phyloP scores from a whole-genome alignment of 805 yeast species.

The Candida hungchunana region DNA sequence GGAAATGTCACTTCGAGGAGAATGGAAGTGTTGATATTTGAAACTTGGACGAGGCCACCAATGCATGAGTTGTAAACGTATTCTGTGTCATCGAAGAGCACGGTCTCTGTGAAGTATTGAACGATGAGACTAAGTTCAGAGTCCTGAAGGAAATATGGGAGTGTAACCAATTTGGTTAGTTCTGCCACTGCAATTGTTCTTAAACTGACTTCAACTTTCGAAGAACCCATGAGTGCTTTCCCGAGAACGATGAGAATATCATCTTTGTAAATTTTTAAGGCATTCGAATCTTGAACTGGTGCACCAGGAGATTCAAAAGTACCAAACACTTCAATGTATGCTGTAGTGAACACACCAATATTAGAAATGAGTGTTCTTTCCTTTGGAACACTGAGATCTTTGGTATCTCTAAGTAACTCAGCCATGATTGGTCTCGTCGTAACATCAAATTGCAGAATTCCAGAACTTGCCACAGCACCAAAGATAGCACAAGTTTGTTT shows the following conservation, averaged over 20 bases:
- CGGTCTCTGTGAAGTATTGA: constrained; percentile 59
- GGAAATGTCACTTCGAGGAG: constrained; percentile 52
- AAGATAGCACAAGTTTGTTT: constrained; percentile 63
- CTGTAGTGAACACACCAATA: constrained; percentile 52
- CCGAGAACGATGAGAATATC: constrained; percentile 63
- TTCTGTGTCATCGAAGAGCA: constrained; percentile 47
- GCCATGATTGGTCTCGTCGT: constrained; percentile 46
- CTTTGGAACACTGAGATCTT: constrained; percentile 44
- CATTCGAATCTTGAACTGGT: constrained; percentile 7
- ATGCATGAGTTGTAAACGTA: constrained; percentile 50
- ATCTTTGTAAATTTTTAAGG: constrained; percentile 41
- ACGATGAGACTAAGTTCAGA: constrained; percentile 61
- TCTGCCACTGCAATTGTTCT: constrained; percentile 64
- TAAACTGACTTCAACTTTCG: constrained; percentile 65
- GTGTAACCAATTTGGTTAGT: constrained; percentile 49
- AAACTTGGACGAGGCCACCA: constrained; percentile 46
- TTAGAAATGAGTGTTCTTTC: constrained; percentile 59
- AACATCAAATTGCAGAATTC: constrained; percentile 41
- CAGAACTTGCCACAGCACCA: constrained; percentile 49
- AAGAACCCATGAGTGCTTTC: constrained; percentile 62
- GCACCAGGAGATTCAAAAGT: constrained; percentile 15
- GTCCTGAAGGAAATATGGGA: constrained; percentile 43
- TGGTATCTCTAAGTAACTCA: constrained; percentile 32
- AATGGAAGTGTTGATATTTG: constrained; percentile 34
- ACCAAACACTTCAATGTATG: constrained; percentile 45